These are phyloP conservation scores for Puccinia novopanici DNA, from an alignment of 1,284 basidiomycete genomes.

Conservation along the genomic window DNA sequence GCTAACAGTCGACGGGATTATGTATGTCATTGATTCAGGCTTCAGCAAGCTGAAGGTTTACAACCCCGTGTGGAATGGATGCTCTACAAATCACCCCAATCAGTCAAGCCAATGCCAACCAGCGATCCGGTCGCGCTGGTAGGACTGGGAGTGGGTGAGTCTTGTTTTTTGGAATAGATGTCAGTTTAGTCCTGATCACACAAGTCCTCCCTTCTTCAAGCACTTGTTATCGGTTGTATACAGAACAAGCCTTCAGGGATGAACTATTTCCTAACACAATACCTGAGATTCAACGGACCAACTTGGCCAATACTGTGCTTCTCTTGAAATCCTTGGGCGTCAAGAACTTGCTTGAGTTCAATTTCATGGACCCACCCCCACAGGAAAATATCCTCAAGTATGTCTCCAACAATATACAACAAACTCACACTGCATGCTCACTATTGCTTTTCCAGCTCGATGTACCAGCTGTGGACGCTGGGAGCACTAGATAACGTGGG, in stretches of 20 bases:
- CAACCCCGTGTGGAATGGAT: constrained; percentile 99
- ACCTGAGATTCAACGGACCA: constrained; percentile 97
- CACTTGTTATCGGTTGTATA: constrained; percentile 93
- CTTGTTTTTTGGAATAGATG: not conserved
- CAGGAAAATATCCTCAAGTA: constrained; percentile 61
- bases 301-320: constrained; percentile 92
- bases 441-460: constrained; percentile 78
- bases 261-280: constrained; percentile 96
- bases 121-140: constrained; percentile 92
- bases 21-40: constrained; percentile 93
- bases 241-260: constrained; percentile 92
- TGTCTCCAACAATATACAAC: not conserved
- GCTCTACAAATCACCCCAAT: constrained; percentile 98
- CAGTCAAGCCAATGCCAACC: constrained; percentile 92
- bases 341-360: constrained; percentile 91
- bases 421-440: constrained; percentile 66
- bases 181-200: not conserved
- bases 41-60: constrained; percentile 98
- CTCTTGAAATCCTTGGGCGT: constrained; percentile 90
- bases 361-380: constrained; percentile 94
- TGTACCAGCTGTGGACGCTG: constrained; percentile 99
- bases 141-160: constrained; percentile 75
- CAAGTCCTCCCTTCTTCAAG: constrained; percentile 57
- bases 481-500: constrained; percentile 96
- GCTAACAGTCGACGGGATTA: constrained; percentile 92